Percentiles rank a stretch among this genome's conserved stretches.
These are phyloP conservation scores for Ocimum tenuiflorum DNA, from an alignment of 257 asterid species.

Conservation along the genomic window DNA sequence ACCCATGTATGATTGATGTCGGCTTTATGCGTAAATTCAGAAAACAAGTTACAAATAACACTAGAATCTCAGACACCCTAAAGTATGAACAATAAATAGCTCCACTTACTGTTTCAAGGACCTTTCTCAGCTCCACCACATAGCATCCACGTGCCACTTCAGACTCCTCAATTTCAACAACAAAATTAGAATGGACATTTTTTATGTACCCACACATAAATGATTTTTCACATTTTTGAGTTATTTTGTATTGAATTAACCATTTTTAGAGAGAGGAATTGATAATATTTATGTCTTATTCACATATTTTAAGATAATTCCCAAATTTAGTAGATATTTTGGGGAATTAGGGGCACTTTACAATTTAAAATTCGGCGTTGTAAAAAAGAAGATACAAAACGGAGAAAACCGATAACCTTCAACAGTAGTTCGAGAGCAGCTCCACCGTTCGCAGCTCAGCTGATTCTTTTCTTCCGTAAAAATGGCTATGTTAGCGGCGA, in stretches of 20 bases:
- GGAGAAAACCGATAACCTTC: background rate
- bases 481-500: background rate
- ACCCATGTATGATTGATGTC: slow-evolving; percentile 14
- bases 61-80: no score
- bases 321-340: no score
- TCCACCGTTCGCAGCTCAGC: background rate
- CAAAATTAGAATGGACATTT: slow-evolving; percentile 11
- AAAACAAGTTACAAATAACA: background rate
- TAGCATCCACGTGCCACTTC: slow-evolving; percentile 91
- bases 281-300: no score
- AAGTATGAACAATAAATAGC: no score
- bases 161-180: slow-evolving; percentile 31
- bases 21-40: background rate
- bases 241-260: no score
- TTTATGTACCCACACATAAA: background rate
- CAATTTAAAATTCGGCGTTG: no score
- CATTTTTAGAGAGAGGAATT: no score
- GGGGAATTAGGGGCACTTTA: no score
- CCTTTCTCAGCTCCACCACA: slow-evolving; percentile 94
- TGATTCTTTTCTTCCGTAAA: background rate
- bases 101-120: slow-evolving; percentile 69
- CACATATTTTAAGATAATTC: no score
- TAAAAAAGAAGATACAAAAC: no score
- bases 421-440: background rate
- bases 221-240: no score